A percentile compares a stretch with the other conserved stretches of the same genome.
Conservation (phyloP, 2,329 filamentous ascomycete species). For the Trichoderma sp. region DNA sequence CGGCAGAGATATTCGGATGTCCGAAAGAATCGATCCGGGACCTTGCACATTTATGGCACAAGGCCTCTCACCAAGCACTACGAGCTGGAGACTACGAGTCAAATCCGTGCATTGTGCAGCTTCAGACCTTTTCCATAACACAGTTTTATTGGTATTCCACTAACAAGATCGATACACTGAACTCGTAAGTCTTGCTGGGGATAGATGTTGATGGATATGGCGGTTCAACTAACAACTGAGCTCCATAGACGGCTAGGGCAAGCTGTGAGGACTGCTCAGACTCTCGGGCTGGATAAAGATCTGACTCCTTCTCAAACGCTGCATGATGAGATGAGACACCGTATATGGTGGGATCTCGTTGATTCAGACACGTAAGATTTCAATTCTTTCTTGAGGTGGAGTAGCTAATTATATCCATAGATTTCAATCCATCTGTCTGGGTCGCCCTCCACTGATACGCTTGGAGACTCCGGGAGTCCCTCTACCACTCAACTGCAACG, state of each 20-base stretch:
- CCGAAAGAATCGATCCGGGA: constrained; percentile 32
- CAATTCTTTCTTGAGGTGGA: not conserved
- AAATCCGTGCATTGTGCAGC: constrained; percentile 36
- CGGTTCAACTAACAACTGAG: not conserved
- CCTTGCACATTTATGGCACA: constrained; percentile 38
- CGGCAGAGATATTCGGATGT: constrained; percentile 33
- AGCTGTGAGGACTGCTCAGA: constrained; percentile 29
- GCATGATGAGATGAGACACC: constrained; percentile 30
- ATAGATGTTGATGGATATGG: too few species aligned
- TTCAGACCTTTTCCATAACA: constrained; percentile 38
- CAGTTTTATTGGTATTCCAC: constrained; percentile 42
- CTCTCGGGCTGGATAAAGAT: constrained; percentile 27
- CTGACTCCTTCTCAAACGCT: constrained; percentile 20
- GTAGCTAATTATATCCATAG: not conserved
- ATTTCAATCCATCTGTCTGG: constrained; percentile 31
- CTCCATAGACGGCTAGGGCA: constrained; percentile 27
- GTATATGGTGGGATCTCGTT: constrained; percentile 32
- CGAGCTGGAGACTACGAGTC: constrained; percentile 37
- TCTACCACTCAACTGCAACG: constrained; percentile 30
- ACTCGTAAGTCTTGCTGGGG: constrained; percentile 36
- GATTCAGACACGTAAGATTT: constrained; percentile 26
- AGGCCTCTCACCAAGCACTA: constrained; percentile 38
- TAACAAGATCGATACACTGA: constrained; percentile 39
- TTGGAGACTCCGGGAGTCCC: constrained; percentile 29
- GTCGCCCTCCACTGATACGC: constrained; percentile 28